Evolutionary conservation across 108 stramenopile genomes (phyloP), one percentile per base, ranked within the genome.

Genomic region (Skeletonema potamos): DNA sequence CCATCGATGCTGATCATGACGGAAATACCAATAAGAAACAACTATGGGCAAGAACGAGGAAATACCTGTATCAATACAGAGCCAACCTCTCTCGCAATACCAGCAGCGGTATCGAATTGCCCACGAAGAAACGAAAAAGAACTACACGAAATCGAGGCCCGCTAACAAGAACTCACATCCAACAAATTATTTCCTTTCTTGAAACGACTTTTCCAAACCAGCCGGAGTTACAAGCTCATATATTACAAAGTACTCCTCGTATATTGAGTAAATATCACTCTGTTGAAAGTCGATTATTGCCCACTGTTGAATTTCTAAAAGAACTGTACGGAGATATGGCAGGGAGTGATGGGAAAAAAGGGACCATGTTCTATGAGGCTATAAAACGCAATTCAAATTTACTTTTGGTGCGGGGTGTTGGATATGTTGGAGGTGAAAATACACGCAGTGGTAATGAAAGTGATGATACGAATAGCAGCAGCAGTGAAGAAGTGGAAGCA

Each of bases 221-320:
- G 44, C 66, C 64, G 26, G 44, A 74, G 10, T 30, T 81, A 68
- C 72, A 73, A 32, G 64, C 66, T 28, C 66, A 41, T 1, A 76
- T 94, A 20, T 22, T 94, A 3, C 85, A 88, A 66, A 57, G 63
- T 11, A 66, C 77, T 36, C 93, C 93, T 9, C 76, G 93, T 6
- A 94, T 94, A 15, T 62, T 94, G 9, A 78, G 89, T 6, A 84
- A 86, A 64, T 41, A 82, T 48, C 81, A 68, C 22, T 75, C 67
- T 0, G 83, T 89, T 11, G 74, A 82, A 13, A 77, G 69, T 43
- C 70, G 73, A 67, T 48, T 92, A 26, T 41, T 75, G 43, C 92
- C 92, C 10, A 94, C 92, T 2, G 76, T 84, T 2, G 76, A 87
- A 24, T 94, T 94, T 80, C 62, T 94, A 30, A 43, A 77, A 58